phyloP scores from a whole-genome alignment of 768 basidiomycete genomes.

The Hemileccinum rubropunctum region DNA sequence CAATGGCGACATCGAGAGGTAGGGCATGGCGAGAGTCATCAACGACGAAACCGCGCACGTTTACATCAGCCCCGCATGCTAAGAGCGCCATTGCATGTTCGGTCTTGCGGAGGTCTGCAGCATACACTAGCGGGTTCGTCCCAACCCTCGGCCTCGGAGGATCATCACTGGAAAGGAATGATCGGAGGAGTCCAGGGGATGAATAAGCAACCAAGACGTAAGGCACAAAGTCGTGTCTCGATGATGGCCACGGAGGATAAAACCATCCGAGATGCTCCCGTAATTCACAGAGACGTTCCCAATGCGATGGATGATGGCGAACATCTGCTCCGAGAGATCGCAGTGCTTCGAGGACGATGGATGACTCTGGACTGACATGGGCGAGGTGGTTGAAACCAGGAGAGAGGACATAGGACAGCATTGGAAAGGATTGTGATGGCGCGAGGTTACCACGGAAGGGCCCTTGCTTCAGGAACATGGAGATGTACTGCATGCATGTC shows the following conservation, averaged over 20 bases:
- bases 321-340: neutral
- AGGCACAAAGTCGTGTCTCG: neutral
- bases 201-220: conserved; percentile 3
- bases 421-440: too few relatives aligned
- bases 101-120: neutral
- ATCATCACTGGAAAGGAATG: neutral
- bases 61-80: neutral
- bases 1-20: neutral
- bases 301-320: too few relatives aligned
- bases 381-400: neutral
- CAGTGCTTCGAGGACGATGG: neutral
- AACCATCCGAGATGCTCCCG: neutral
- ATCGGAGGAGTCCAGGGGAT: neutral
- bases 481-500: neutral
- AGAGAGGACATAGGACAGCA: neutral
- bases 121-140: conserved; percentile 12
- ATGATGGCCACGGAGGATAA: conserved; percentile 3
- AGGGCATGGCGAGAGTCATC: neutral
- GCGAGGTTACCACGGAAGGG: too few relatives aligned
- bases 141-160: neutral
- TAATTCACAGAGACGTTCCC: neutral
- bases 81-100: conserved; percentile 1
- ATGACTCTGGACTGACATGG: neutral
- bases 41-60: neutral
- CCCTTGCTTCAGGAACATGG: neutral